Conservation (phyloP, 148 eudicot genomes). For the Tetragonia tetragonoides region DNA sequence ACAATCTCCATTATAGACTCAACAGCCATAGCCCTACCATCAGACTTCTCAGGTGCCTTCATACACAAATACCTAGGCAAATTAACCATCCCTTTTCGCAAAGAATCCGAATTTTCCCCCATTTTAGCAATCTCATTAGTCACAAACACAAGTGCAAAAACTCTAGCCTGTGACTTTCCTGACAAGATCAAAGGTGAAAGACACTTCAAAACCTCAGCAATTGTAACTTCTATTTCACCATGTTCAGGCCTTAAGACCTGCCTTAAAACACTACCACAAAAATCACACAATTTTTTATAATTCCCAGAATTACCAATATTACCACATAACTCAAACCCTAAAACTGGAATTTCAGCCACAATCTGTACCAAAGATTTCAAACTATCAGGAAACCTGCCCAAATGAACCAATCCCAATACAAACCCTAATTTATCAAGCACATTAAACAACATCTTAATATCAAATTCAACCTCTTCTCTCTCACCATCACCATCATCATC, state of each 20-base stretch:
- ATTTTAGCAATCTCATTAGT: conserved; percentile 47
- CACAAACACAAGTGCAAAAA: conserved; percentile 58
- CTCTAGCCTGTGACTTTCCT: conserved; percentile 56
- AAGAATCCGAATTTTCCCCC: conserved; percentile 40
- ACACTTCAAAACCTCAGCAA: conserved; percentile 71
- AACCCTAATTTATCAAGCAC: conserved; percentile 59
- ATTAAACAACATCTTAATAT: conserved; percentile 47
- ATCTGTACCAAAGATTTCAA: conserved; percentile 76
- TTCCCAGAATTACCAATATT: conserved; percentile 40
- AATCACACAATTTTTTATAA: conserved; percentile 52
- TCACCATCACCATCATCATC: conserved; percentile 23
- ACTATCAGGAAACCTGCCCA: conserved; percentile 85
- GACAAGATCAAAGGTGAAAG: conserved; percentile 53
- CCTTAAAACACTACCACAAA: conserved; percentile 49
- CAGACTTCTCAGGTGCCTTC: conserved; percentile 87
- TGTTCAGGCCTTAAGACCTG: conserved; percentile 64
- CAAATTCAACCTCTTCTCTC: conserved; percentile 41
- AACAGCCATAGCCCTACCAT: conserved; percentile 68
- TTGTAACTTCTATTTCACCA: conserved; percentile 55
- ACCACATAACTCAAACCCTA: conserved; percentile 60
- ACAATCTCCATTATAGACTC: conserved; percentile 80
- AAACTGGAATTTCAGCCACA: conserved; percentile 52
- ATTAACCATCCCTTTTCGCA: conserved; percentile 57
- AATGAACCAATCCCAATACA: conserved; percentile 70
- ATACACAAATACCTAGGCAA: conserved; percentile 67